These are phyloP conservation scores for Fusarium brachygibbosum DNA, from an alignment of 2,329 filamentous ascomycete genomes.

Conservation along the genomic window DNA sequence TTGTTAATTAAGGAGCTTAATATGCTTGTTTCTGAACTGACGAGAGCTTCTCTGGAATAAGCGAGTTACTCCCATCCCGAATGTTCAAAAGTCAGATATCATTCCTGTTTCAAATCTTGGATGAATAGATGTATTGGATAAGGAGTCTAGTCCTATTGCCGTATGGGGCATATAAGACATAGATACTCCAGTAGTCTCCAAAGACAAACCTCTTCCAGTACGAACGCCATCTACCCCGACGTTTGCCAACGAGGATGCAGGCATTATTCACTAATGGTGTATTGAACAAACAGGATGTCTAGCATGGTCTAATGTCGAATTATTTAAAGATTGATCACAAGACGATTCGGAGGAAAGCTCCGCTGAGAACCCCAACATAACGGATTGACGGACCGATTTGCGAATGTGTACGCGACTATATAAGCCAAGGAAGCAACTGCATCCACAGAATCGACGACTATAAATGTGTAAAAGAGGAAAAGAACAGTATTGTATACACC, in stretches of 20 bases:
- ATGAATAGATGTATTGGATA: too few relatives aligned
- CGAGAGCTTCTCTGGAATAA: background rate
- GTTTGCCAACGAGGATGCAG: background rate
- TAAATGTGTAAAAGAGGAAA: slow-evolving; percentile 18
- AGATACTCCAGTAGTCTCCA: too few relatives aligned
- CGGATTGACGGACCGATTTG: slow-evolving; percentile 24
- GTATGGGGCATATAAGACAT: too few relatives aligned
- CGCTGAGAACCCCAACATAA: background rate
- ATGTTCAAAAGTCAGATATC: background rate
- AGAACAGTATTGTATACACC: background rate
- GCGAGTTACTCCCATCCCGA: too few relatives aligned
- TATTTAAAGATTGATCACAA: background rate
- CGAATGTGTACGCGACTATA: slow-evolving; percentile 8
- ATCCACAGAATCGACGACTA: background rate
- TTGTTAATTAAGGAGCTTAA: background rate
- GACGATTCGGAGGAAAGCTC: background rate
- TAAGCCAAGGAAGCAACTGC: slow-evolving; percentile 1
- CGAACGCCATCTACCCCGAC: background rate
- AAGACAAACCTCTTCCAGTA: too few relatives aligned
- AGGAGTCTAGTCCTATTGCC: too few relatives aligned
- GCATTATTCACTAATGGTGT: background rate
- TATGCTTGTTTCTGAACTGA: background rate
- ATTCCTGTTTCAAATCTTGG: too few relatives aligned
- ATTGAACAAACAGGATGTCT: background rate
- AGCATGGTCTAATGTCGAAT: background rate